These are phyloP conservation scores for Candida smagusa DNA, from an alignment of 1,139 yeast genomes.

Conservation along the genomic window DNA sequence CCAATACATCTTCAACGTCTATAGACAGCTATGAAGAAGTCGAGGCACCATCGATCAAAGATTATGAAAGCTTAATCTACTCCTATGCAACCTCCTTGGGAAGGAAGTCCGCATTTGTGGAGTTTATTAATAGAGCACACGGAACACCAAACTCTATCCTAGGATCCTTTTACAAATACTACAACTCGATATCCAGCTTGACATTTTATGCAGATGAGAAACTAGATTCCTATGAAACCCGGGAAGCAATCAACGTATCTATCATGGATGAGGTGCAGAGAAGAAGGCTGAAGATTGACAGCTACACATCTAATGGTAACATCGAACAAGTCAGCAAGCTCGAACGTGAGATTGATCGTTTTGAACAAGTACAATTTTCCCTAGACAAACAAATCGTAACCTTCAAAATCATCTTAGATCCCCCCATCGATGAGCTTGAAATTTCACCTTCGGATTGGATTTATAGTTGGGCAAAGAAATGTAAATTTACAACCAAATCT, in stretches of 20 bases:
- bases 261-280: slow-evolving; percentile 1
- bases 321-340: background rate
- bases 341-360: slow-evolving; percentile 4
- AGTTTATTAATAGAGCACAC: slow-evolving; percentile 5
- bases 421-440: slow-evolving; percentile 4
- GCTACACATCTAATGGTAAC: background rate
- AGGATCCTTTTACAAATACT: slow-evolving; percentile 4
- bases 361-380: slow-evolving; percentile 2
- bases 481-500: slow-evolving; percentile 1
- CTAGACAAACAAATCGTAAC: background rate
- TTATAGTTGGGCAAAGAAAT: slow-evolving; percentile 3
- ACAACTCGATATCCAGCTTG: background rate
- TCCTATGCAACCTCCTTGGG: slow-evolving; percentile 5
- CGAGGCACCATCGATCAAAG: slow-evolving; percentile 1
- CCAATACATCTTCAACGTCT: slow-evolving; percentile 6
- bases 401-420: slow-evolving; percentile 4
- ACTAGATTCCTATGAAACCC: background rate
- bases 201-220: slow-evolving; percentile 1
- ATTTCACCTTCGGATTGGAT: slow-evolving; percentile 7
- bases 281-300: slow-evolving; percentile 3
- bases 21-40: slow-evolving; percentile 5
- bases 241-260: slow-evolving; percentile 2
- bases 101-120: slow-evolving; percentile 3
- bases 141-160: slow-evolving; percentile 4
- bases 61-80: slow-evolving; percentile 5